Conservation (phyloP, 2,329 filamentous ascomycete species). For the Fusarium buharicum region DNA sequence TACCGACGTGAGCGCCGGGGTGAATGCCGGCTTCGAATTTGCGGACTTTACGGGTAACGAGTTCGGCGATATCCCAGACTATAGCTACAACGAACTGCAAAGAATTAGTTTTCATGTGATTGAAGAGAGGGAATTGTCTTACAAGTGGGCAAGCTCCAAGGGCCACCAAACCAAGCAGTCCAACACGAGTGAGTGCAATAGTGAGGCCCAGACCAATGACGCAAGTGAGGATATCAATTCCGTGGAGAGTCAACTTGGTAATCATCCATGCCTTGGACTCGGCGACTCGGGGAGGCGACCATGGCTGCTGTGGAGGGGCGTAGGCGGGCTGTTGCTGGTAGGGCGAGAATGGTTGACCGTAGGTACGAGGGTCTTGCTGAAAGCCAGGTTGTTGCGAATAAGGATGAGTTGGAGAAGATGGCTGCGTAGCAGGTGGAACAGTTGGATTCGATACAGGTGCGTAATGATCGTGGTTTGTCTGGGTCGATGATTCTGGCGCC, state of each 20-base stretch:
- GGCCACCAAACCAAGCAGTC: constrained; percentile 17
- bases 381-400: constrained; percentile 21
- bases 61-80: constrained; percentile 54
- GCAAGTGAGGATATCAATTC: constrained; percentile 40
- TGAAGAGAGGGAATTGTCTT: background rate
- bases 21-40: constrained; percentile 52
- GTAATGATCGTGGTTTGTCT: constrained; percentile 29
- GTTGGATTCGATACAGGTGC: constrained; percentile 17
- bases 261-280: constrained; percentile 43
- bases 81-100: constrained; percentile 50
- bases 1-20: constrained; percentile 56
- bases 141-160: constrained; percentile 37
- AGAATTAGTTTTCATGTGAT: constrained; percentile 1
- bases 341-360: constrained; percentile 42
- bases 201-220: constrained; percentile 46
- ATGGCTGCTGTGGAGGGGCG: constrained; percentile 26
- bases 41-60: constrained; percentile 51
- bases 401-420: constrained; percentile 15
- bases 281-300: constrained; percentile 23
- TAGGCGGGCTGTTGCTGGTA: constrained; percentile 36
- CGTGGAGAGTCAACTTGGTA: constrained; percentile 49
- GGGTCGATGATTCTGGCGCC: constrained; percentile 41
- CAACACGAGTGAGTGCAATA: constrained; percentile 35
- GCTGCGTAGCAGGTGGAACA: constrained; percentile 26
- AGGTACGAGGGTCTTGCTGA: constrained; percentile 40